Percentiles rank a stretch among this genome's conserved stretches.
Evolutionary conservation across 1,284 basidiomycete genomes (phyloP).

Genomic region (Trichosporon asahii): DNA sequence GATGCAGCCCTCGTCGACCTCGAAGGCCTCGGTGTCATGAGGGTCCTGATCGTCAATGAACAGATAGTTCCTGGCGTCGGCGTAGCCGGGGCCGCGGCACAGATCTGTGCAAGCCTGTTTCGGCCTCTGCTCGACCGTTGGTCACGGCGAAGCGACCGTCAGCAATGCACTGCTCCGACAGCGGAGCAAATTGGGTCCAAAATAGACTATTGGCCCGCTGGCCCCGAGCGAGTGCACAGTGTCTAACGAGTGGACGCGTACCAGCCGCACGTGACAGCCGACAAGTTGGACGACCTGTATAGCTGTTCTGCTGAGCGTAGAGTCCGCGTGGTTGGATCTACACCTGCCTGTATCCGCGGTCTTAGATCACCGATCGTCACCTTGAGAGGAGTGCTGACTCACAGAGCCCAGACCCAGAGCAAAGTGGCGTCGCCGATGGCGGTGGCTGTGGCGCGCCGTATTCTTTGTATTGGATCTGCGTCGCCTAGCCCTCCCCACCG

Average conservation of each 20-base stretch:
- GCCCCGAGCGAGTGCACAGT: not conserved
- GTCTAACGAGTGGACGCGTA: not conserved
- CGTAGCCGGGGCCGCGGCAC: not conserved
- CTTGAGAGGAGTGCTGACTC: not conserved
- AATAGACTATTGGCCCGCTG: not conserved
- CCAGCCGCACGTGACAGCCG: not conserved
- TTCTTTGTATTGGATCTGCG: not conserved
- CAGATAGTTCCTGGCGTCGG: not conserved
- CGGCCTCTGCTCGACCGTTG: not conserved
- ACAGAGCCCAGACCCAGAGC: not conserved
- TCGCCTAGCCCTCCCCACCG: not conserved
- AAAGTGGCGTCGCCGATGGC: not conserved
- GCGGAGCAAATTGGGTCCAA: not conserved
- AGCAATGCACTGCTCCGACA: not conserved
- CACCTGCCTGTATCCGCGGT: not conserved
- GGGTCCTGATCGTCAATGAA: not conserved
- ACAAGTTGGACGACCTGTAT: not conserved
- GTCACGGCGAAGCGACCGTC: not conserved
- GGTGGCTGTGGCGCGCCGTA: not conserved
- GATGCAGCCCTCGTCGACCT: not conserved
- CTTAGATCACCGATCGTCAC: not conserved
- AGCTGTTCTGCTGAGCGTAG: not conserved
- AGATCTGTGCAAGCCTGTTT: not conserved
- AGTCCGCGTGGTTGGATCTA: not conserved
- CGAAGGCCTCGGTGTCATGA: not conserved